Base-by-base conservation (phyloP, 352 stramenopile genomes). In the Globisporangium yorkense region DNA sequence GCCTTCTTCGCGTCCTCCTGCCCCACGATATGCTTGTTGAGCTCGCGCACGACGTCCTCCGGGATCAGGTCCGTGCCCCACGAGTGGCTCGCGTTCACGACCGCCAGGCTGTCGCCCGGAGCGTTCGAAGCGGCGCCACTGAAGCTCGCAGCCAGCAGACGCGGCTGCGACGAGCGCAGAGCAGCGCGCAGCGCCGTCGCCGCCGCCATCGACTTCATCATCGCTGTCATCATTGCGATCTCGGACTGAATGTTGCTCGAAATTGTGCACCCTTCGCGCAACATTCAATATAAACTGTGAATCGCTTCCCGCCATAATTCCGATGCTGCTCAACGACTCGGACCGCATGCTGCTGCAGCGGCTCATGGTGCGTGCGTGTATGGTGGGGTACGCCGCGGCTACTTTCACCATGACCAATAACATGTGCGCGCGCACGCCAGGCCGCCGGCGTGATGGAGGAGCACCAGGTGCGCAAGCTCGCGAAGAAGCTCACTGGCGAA, bases 1-100 rank as follows among this genome's bases (percentile, higher is more conserved):
- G 97, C 97, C 58, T 94, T 87, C 77, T 99, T 99, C 46, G 97
- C 97, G 51, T 98, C 94, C 31, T 89, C 59, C 68, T 99, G 97
- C 0, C 96, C 96, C 5, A 99, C 87, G 57, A 99, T 98, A 70
- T 98, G 87, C 72, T 97, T 97, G 78, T 99, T 81, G 37, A 99
- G 83, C 67, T 94, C 79, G 7, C 68, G 66, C 48, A 99, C 96
- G 47, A 99, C 90, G 54, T 98, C 85, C 33, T 90, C 77, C 8
- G 92, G 92, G 65, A 93, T 96, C 9, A 92, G 67, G 54, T 91
- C 77, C 15, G 46, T 62, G 54, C 57, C 62, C 47, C 57, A 63
- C 50, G 57, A 73, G 52, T 60, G 45, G 45, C 52, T 59, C 35
- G 51, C 46, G 35, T 16, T 44, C 13, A 51, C 43, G 18, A 60